Percentiles rank a stretch among this genome's conserved stretches.
phyloP scores from a whole-genome alignment of 148 eudicot genomes.

The Cornus suecica region DNA sequence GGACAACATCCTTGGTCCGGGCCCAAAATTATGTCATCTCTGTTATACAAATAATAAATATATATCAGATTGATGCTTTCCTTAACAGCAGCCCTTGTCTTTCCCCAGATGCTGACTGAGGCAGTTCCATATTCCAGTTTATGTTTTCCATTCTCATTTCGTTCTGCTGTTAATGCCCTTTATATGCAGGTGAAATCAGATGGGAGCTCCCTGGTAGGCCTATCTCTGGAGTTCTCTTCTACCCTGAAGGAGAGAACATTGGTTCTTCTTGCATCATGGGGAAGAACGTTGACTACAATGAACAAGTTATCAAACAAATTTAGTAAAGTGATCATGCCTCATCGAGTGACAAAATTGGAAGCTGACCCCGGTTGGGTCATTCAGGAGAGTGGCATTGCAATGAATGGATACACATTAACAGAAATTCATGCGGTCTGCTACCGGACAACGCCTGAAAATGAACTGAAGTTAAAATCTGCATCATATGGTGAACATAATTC shows the following conservation, averaged over 20 bases:
- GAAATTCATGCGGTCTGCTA: conserved; percentile 71
- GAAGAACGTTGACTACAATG: conserved; percentile 53
- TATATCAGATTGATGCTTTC: background rate
- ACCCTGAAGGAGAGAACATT: conserved; percentile 27
- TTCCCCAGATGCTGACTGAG: background rate
- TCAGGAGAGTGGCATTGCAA: conserved; percentile 48
- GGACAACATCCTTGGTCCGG: background rate
- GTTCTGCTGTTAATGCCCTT: background rate
- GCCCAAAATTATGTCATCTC: background rate
- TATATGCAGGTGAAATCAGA: conserved; percentile 64
- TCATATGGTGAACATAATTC: background rate
- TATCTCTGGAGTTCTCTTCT: conserved; percentile 56
- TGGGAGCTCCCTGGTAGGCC: conserved; percentile 68
- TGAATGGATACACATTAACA: conserved; percentile 59
- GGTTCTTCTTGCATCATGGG: conserved; percentile 65
- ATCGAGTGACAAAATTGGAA: conserved; percentile 39
- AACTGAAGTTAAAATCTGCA: background rate
- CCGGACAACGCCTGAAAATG: conserved; percentile 29
- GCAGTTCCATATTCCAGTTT: background rate
- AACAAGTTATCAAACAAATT: conserved; percentile 49
- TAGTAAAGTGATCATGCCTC: conserved; percentile 57
- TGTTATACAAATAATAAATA: background rate
- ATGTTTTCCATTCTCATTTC: background rate
- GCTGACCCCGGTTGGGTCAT: conserved; percentile 54
- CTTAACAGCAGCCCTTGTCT: background rate